Base-by-base conservation (phyloP, 2,329 filamentous ascomycete genomes). In the Neoascochyta sp. region DNA sequence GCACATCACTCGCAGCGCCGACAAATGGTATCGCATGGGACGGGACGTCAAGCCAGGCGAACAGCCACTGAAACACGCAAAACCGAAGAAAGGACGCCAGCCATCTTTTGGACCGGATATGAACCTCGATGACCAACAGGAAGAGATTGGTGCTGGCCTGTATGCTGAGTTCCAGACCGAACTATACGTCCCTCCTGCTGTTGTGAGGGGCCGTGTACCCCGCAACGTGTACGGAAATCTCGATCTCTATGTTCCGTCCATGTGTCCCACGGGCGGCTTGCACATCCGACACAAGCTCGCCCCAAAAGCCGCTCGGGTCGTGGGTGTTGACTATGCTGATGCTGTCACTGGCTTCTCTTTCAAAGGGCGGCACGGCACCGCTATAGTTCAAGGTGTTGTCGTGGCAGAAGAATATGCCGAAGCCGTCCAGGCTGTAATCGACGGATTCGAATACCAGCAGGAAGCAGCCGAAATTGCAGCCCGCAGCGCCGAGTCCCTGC, bases 311-410 rank as follows among this genome's bases (percentile, higher is more conserved):
- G 87, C 88, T 1, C 78, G 75, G 34, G 65, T 89, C 2, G 62
- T 95, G 1, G 81, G 81, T 0, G 73, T 96, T 11, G 88, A 96
- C 63, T 94, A 84, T 58, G 86, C 86, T 3, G 86, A 90, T 17
- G 92, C 92, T 0, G 78, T 98, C 4, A 92, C 83, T 0, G 90
- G 90, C 0, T 98, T 96, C 52, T 74, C 82, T 20, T 98, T 96
- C 65, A 81, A 79, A 53, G 88, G 88, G 1, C 78, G 86, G 3
- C 81, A 86, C 33, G 90, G 90, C 10, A 95, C 87, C 3, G 88
- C 92, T 1, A 74, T 95, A 3, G 65, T 92, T 2, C 75, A 78
- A 20, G 92, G 92, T 2, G 75, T 83, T 1, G 79, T 98, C 1
- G 78, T 94, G 1, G 82, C 88, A 0, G 57, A 64, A 10, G 83